These are phyloP conservation scores for Cladophialophora bantiana DNA, from an alignment of 2,329 filamentous ascomycete genomes.

Conservation along the genomic window DNA sequence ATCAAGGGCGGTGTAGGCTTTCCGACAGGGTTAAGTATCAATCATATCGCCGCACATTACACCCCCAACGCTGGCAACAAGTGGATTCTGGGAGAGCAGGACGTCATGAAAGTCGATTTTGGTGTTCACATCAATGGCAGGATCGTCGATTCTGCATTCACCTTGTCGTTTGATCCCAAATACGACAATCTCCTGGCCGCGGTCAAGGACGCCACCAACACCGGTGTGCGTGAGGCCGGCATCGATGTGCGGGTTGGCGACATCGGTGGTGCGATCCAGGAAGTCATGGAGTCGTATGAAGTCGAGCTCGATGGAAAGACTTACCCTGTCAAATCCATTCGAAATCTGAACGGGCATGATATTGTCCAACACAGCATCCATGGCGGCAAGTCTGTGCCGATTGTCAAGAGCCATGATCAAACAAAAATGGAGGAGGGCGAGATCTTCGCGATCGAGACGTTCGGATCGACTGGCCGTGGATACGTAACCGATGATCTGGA, in stretches of 20 bases:
- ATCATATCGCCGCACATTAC: conserved; percentile 86
- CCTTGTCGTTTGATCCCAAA: conserved; percentile 70
- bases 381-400: conserved; percentile 90
- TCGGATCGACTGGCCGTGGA: conserved; percentile 90
- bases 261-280: conserved; percentile 83
- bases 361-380: conserved; percentile 91
- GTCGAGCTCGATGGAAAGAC: conserved; percentile 80
- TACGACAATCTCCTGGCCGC: conserved; percentile 72
- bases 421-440: conserved; percentile 99
- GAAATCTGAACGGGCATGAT: conserved; percentile 87
- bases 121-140: conserved; percentile 74
- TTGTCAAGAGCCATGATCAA: conserved; percentile 84
- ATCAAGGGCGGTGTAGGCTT: conserved; percentile 84
- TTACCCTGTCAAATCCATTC: conserved; percentile 82
- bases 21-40: conserved; percentile 81
- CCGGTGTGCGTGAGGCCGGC: conserved; percentile 83
- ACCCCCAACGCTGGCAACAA: conserved; percentile 89
- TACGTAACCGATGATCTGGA: conserved; percentile 87
- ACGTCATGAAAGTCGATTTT: conserved; percentile 78
- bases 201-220: conserved; percentile 73
- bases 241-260: conserved; percentile 90
- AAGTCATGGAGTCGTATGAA: conserved; percentile 93
- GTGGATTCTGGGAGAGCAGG: conserved; percentile 67
- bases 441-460: conserved; percentile 94
- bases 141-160: conserved; percentile 76